Conservation (phyloP, 169 alveolate genomes). For the Cryptosporidium parvum region DNA sequence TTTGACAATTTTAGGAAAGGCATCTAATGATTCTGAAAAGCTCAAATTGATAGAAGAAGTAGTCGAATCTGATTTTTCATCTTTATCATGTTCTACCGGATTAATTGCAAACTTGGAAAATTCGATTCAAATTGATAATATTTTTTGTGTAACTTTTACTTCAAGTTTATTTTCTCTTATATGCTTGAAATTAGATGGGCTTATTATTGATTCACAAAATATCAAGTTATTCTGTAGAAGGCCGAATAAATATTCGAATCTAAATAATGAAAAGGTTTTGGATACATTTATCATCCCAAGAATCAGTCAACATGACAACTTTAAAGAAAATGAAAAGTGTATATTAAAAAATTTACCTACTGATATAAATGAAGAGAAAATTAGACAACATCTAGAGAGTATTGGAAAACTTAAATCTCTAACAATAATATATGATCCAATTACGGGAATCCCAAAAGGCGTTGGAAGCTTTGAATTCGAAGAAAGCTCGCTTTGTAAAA, state of each 20-base stretch:
- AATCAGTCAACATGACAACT: neutral
- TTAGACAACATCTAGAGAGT: slow-evolving; percentile 33
- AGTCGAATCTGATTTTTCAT: neutral
- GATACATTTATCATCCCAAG: slow-evolving; percentile 33
- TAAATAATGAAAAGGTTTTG: neutral
- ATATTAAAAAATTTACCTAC: slow-evolving; percentile 40
- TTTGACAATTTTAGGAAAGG: slow-evolving; percentile 14
- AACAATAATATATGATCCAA: slow-evolving; percentile 51
- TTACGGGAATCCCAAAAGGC: slow-evolving; percentile 61
- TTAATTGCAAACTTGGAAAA: neutral
- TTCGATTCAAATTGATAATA: neutral
- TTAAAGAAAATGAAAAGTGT: slow-evolving; percentile 14
- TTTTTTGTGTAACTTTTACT: slow-evolving; percentile 26
- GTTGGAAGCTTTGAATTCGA: slow-evolving; percentile 63
- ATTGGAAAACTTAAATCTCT: slow-evolving; percentile 42
- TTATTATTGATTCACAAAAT: neutral
- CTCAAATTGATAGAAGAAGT: neutral
- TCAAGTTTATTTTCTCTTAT: slow-evolving; percentile 22
- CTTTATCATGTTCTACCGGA: neutral
- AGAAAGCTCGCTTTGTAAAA: slow-evolving; percentile 33
- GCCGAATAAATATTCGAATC: neutral
- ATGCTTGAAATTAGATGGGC: slow-evolving; percentile 39
- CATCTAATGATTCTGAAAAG: neutral
- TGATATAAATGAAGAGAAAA: slow-evolving; percentile 36
- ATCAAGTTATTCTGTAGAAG: slow-evolving; percentile 33